Evolutionary conservation across 2,329 filamentous ascomycete species (phyloP).

Genomic region (Penicillium sp.): DNA sequence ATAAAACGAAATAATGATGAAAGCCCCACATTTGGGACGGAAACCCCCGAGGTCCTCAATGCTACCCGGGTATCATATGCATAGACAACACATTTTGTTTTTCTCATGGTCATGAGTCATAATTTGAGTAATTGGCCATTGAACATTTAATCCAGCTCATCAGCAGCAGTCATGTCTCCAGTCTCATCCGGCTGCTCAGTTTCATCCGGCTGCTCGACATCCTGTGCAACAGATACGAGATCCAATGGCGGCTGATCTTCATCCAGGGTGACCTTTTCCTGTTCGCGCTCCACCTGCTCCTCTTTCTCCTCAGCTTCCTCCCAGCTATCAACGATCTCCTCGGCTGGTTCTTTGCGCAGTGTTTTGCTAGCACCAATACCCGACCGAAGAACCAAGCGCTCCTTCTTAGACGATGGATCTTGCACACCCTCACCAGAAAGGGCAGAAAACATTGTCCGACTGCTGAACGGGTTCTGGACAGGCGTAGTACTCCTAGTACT

Average conservation of each 20-base stretch:
- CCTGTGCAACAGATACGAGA: not conserved
- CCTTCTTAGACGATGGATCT: constrained; percentile 27
- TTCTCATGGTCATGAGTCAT: constrained; percentile 13
- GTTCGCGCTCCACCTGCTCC: constrained; percentile 33
- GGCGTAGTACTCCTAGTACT: constrained; percentile 26
- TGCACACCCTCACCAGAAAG: constrained; percentile 25
- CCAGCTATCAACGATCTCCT: constrained; percentile 48
- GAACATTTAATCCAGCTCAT: not conserved
- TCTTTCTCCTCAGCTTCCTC: constrained; percentile 48
- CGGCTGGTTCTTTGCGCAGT: constrained; percentile 23
- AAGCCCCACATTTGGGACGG: not conserved
- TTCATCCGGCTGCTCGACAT: not conserved
- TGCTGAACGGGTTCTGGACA: constrained; percentile 19
- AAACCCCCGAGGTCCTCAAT: constrained; percentile 15
- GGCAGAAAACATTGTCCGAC: constrained; percentile 34
- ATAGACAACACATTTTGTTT: constrained; percentile 1
- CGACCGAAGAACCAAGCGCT: constrained; percentile 36
- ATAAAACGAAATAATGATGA: not conserved
- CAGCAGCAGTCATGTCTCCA: not conserved
- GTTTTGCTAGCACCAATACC: constrained; percentile 36
- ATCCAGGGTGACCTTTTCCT: constrained; percentile 3
- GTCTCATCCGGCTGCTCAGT: not conserved
- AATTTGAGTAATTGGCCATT: not conserved
- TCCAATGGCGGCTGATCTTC: not conserved
- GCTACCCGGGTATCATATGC: constrained; percentile 16